Evolutionary conservation across 768 basidiomycete species (phyloP).

Genomic region (Tephrocybe rancida): DNA sequence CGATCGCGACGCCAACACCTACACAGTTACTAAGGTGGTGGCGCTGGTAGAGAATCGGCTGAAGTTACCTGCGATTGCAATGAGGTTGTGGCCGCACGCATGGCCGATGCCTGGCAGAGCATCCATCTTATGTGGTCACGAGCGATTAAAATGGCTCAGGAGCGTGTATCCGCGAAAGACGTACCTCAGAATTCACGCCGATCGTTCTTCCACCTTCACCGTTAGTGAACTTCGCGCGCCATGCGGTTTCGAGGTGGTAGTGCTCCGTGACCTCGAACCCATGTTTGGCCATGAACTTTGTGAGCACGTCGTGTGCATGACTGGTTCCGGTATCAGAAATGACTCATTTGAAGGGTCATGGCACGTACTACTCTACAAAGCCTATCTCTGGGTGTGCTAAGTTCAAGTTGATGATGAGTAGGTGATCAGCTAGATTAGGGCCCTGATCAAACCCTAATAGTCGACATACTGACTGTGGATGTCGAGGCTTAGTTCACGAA

Average conservation of each 20-base stretch:
- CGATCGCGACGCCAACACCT: conserved; percentile 72
- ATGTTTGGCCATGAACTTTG: conserved; percentile 63
- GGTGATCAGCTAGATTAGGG: not conserved
- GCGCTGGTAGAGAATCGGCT: not conserved
- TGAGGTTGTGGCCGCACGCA: conserved; percentile 84
- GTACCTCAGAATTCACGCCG: conserved; percentile 79
- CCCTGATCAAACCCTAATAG: not conserved
- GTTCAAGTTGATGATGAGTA: not conserved
- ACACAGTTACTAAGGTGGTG: conserved; percentile 12
- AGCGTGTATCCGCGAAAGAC: too few species aligned
- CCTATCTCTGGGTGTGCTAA: conserved; percentile 73
- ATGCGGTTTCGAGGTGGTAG: conserved; percentile 74
- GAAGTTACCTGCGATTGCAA: conserved; percentile 56
- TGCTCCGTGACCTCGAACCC: conserved; percentile 67
- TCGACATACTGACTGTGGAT: conserved; percentile 59
- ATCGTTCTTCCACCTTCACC: conserved; percentile 70
- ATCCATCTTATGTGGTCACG: too few species aligned
- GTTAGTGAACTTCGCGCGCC: conserved; percentile 68
- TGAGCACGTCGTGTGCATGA: conserved; percentile 71
- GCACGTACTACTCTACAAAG: conserved; percentile 66
- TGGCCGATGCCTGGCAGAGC: conserved; percentile 65
- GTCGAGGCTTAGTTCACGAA: conserved; percentile 65
- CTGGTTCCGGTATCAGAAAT: conserved; percentile 33
- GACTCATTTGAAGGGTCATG: not conserved
- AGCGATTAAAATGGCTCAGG: not conserved